Percentiles rank a stretch among this genome's conserved stretches.
These are phyloP conservation scores for Phytophthora chlamydospora DNA, from an alignment of 352 stramenopile genomes.

Conservation along the genomic window DNA sequence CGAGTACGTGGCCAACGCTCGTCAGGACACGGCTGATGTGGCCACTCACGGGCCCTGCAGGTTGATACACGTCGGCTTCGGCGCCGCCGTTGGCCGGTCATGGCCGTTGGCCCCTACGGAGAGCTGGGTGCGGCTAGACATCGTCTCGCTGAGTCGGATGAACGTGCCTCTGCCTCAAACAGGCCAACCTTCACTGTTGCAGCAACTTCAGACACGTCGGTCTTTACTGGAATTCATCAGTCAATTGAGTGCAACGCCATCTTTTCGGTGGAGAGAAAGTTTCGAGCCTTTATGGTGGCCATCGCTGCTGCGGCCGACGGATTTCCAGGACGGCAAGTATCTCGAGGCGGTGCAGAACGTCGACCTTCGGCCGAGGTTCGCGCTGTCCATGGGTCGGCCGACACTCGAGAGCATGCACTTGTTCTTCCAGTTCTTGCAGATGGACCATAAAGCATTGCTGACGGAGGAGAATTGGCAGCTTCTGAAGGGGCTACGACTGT, in stretches of 20 bases:
- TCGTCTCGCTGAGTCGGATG: slow-evolving; percentile 10
- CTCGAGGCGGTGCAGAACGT: slow-evolving; percentile 19
- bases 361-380: slow-evolving; percentile 8
- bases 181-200: slow-evolving; percentile 1
- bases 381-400: slow-evolving; percentile 15
- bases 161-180: slow-evolving; percentile 1
- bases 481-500: slow-evolving; percentile 3
- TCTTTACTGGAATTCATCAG: slow-evolving; percentile 28
- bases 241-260: slow-evolving; percentile 20
- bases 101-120: slow-evolving; percentile 22
- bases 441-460: slow-evolving; percentile 14
- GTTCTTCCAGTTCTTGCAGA: slow-evolving; percentile 25
- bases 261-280: slow-evolving; percentile 16
- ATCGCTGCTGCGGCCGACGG: slow-evolving; percentile 4
- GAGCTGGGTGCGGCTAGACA: slow-evolving; percentile 17
- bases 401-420: slow-evolving; percentile 30
- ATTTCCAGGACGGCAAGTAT: slow-evolving; percentile 18
- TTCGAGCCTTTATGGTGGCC: slow-evolving; percentile 36
- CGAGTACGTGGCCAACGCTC: slow-evolving; percentile 21
- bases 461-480: slow-evolving; percentile 13
- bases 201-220: slow-evolving; percentile 18
- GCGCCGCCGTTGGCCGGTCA: slow-evolving; percentile 7
- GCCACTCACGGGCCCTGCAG: not conserved
- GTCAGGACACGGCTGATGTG: not conserved
- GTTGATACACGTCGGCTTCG: slow-evolving; percentile 8